phyloP scores from a whole-genome alignment of 2,329 filamentous ascomycete genomes.

The Chaetomium strumarium region DNA sequence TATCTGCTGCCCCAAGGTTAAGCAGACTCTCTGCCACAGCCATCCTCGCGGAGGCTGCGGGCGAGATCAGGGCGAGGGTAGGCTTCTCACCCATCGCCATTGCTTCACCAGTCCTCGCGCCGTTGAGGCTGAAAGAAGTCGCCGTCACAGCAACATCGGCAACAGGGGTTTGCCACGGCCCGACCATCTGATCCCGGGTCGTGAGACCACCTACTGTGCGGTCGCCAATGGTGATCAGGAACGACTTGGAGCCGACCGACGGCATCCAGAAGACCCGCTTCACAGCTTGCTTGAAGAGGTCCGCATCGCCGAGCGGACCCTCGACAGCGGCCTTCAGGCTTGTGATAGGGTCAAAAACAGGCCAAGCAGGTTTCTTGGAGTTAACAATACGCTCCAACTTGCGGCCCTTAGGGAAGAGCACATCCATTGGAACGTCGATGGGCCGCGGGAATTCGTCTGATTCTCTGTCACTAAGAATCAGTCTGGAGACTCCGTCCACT shows the following conservation, averaged over 20 bases:
- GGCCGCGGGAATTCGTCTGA: slow-evolving; percentile 67
- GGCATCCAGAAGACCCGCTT: slow-evolving; percentile 79
- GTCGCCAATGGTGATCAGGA: slow-evolving; percentile 95
- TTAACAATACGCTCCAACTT: slow-evolving; percentile 71
- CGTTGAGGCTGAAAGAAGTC: slow-evolving; percentile 62
- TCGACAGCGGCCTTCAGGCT: slow-evolving; percentile 62
- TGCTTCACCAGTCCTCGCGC: slow-evolving; percentile 76
- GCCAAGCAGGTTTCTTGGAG: slow-evolving; percentile 61
- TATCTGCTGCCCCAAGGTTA: slow-evolving; percentile 77
- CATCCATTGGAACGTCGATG: slow-evolving; percentile 84
- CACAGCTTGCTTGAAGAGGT: slow-evolving; percentile 58
- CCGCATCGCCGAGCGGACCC: slow-evolving; percentile 46
- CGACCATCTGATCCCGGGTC: slow-evolving; percentile 89
- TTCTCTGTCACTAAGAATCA: slow-evolving; percentile 78
- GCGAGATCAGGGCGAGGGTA: slow-evolving; percentile 79
- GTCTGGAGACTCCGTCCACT: slow-evolving; percentile 58
- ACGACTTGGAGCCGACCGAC: slow-evolving; percentile 92
- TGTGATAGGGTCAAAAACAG: slow-evolving; percentile 61
- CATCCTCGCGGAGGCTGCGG: slow-evolving; percentile 90
- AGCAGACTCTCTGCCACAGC: slow-evolving; percentile 89
- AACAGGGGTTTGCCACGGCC: slow-evolving; percentile 91
- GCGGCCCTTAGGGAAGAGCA: slow-evolving; percentile 82
- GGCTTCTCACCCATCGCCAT: slow-evolving; percentile 97
- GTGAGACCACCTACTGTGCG: slow-evolving; percentile 86
- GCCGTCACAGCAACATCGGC: slow-evolving; percentile 91